These are phyloP conservation scores for Durusdinium trenchii DNA, from an alignment of 73 alveolate species.

Conservation along the genomic window DNA sequence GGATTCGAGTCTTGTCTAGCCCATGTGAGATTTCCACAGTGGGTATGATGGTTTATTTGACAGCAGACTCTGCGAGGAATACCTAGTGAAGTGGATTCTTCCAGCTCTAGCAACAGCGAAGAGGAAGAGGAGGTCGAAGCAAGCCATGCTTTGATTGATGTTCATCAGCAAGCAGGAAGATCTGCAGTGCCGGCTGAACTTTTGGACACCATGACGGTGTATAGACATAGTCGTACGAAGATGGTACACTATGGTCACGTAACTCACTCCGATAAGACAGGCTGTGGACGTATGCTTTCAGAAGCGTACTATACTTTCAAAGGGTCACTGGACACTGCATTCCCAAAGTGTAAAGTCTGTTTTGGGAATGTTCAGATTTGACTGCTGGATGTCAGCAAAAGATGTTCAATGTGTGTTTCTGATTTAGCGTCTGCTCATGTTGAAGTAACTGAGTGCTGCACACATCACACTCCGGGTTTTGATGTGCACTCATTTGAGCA, in stretches of 20 bases:
- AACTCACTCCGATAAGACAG: not conserved
- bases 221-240: not conserved
- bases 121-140: not conserved
- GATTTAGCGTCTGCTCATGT: not conserved
- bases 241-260: not conserved
- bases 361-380: not conserved
- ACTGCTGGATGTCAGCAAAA: not conserved
- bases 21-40: not conserved
- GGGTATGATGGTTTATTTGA: not conserved
- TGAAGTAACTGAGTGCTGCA: not conserved
- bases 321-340: not conserved
- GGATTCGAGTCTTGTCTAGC: not conserved
- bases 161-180: not conserved
- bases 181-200: not conserved
- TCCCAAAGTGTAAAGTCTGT: constrained; percentile 1
- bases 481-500: not conserved
- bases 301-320: not conserved
- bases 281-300: not conserved
- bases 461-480: not conserved
- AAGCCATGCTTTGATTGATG: not conserved
- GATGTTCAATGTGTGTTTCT: not conserved
- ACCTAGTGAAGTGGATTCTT: not conserved
- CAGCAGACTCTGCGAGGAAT: not conserved
- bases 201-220: not conserved
- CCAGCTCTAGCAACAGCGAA: not conserved